Evolutionary conservation across 2,329 filamentous ascomycete genomes (phyloP).

Genomic region (Talaromyces pinophilus): DNA sequence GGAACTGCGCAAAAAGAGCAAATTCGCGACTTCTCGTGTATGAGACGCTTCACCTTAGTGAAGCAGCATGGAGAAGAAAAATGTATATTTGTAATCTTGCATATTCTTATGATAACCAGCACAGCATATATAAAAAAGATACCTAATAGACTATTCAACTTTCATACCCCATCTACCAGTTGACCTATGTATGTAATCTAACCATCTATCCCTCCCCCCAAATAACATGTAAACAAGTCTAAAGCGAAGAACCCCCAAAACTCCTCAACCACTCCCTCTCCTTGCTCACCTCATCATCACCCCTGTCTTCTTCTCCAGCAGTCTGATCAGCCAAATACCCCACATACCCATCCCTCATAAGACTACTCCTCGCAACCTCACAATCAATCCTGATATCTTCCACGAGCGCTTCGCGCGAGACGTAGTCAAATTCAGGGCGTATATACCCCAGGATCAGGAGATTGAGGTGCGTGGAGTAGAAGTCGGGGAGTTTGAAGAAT

Average conservation of each 20-base stretch:
- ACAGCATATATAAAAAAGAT: not conserved
- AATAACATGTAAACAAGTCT: not conserved
- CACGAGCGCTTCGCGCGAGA: conserved; percentile 76
- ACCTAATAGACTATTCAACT: conserved; percentile 1
- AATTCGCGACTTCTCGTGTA: conserved; percentile 37
- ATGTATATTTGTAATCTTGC: not conserved
- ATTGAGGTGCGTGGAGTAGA: conserved; percentile 80
- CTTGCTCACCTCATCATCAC: conserved; percentile 33
- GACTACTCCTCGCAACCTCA: conserved; percentile 72
- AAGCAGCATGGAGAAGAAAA: not conserved
- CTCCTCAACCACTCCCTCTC: conserved; percentile 40
- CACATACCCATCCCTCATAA: conserved; percentile 65
- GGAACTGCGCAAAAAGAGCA: conserved; percentile 45
- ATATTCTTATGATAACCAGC: not conserved
- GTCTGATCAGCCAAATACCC: conserved; percentile 49
- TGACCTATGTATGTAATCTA: not conserved
- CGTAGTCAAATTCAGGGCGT: conserved; percentile 85
- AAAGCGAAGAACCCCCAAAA: conserved; percentile 28
- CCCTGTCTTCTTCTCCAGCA: conserved; percentile 34
- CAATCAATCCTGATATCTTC: conserved; percentile 89
- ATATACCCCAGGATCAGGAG: conserved; percentile 84
- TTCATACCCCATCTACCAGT: not conserved
- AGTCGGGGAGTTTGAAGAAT: conserved; percentile 62
- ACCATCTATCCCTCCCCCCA: not conserved
- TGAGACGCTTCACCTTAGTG: conserved; percentile 18